Base-by-base conservation (phyloP, 768 basidiomycete species). In the button mushroom (Agaricus bisporus) region DNA sequence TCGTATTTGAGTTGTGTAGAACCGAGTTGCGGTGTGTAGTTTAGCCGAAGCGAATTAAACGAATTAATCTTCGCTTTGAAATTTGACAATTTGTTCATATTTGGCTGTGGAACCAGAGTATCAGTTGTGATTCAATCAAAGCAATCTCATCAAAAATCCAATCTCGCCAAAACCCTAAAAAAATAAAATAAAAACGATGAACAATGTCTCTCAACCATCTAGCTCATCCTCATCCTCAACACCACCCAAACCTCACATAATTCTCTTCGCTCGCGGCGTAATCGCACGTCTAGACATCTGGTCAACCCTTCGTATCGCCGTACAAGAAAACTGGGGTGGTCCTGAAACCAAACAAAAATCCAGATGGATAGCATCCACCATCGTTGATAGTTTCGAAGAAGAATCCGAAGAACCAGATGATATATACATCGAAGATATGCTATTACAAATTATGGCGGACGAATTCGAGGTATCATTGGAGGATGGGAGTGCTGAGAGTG, bases 281-380 rank as follows among this genome's bases (percentile, higher is more conserved):
- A 78, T 95, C 55, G 85, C 93, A 22, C 80, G 93, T 49, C 78
- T 98, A 46, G 76, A 78, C 11, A 71, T 85, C 51, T 98, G 95
- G 95, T 80, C 89, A 42, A 90, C 85, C 2, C 79, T 98, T 25
- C 85, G 86, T 39, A 73, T 95, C 62, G 95, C 94, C 32, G 83
- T 98, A 36, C 82, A 87, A 58, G 81, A 93, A 61, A 70, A 73
- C 58, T 95, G 93, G 93, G 95, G 94, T 25, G 93, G 93, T 3
- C 80, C 86, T 17, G 80, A 82, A 25, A 73, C 72, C n/a, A 51
- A 63, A 1, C 72, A 78, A 51, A 97, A 95, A 70, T 82, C 85
- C 43, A 87, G 82, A 18, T 95, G 91, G 90, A 76, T 97, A 15
- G 89, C 88, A 10, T 83, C 86, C 5, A 79, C 80, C 38, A 76